Conservation (phyloP, 1,139 yeast genomes). For the Suhomyces chickasaworum region DNA sequence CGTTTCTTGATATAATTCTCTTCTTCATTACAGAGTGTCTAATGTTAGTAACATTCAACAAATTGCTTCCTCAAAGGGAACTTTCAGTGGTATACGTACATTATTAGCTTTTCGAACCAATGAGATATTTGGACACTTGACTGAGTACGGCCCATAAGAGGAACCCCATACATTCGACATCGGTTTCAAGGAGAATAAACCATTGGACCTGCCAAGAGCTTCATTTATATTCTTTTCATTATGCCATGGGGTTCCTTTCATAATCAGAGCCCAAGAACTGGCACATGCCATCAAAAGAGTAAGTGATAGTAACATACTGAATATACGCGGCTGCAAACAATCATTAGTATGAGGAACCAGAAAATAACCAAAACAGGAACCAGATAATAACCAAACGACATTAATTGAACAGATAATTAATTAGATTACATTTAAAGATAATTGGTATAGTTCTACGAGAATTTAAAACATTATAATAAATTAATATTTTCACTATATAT, state of each 20-base stretch:
- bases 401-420: too few relatives aligned
- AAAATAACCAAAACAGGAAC: too few relatives aligned
- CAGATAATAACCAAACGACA: too few relatives aligned
- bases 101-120: conserved; percentile 41
- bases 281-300: not conserved
- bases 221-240: not conserved
- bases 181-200: not conserved
- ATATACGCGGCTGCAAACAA: not conserved
- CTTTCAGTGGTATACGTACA: conserved; percentile 33
- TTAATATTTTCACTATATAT: conserved; percentile 15
- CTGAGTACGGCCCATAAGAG: conserved; percentile 43
- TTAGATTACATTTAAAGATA: too few relatives aligned
- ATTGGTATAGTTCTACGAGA: too few relatives aligned
- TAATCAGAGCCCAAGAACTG: not conserved
- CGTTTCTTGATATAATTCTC: conserved; percentile 37
- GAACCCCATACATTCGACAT: conserved; percentile 7
- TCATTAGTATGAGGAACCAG: too few relatives aligned
- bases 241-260: not conserved
- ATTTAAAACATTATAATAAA: conserved; percentile 11
- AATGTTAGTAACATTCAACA: conserved; percentile 13
- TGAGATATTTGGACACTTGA: conserved; percentile 41
- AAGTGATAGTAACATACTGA: not conserved
- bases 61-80: too few relatives aligned
- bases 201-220: not conserved
- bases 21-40: conserved; percentile 37